Base-by-base conservation (phyloP, 495 filamentous ascomycete genomes). In the Tuber calosporum region DNA sequence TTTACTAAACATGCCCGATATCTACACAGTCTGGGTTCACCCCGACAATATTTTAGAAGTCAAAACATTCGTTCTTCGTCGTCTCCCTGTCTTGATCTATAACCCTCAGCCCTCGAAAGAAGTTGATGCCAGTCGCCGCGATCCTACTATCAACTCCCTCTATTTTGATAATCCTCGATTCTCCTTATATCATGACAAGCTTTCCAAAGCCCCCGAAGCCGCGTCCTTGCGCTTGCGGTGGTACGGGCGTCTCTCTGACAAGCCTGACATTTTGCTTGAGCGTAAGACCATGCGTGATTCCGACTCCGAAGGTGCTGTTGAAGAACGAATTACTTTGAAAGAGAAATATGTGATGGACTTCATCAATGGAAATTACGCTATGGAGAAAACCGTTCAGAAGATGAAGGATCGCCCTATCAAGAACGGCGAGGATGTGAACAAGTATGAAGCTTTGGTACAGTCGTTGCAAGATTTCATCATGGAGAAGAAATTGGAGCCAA, bases 81-180 rank as follows among this genome's bases (percentile, higher is more conserved):
- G 91, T 58, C 86, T 99, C 15, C 95, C 95, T 1, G 88, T 94
- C 42, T 88, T 99, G 17, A 89, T 99, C 45, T 99, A 97, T 82
- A 97, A 95, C 80, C 90, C 95, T 58, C 87, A 90, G 70, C 88
- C 90, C 62, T 90, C 92, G 3, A 94, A 93, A 76, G 85, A 92
- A 75, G 88, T 92, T 39, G 89, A 92, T 70, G 89, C 90, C 75
- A 86, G 87, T 26, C 88, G 92, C 74, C 87, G 89, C 48, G 94
- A 98, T 80, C 95, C 96, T 3, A 92, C 91, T 41, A 91, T 99
- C 80, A 98, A 93, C 34, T 97, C 93, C 30, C 86, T 99, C 39
- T 99, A 99, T 83, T 98, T 98, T 82, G 95, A 98, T 82, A 96
- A 89, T 81, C 83, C 89, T 37, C 88, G 89, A 68, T 97, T 99